Base-by-base conservation (phyloP, 352 stramenopile genomes). In the Globisporangium cystogenes region DNA sequence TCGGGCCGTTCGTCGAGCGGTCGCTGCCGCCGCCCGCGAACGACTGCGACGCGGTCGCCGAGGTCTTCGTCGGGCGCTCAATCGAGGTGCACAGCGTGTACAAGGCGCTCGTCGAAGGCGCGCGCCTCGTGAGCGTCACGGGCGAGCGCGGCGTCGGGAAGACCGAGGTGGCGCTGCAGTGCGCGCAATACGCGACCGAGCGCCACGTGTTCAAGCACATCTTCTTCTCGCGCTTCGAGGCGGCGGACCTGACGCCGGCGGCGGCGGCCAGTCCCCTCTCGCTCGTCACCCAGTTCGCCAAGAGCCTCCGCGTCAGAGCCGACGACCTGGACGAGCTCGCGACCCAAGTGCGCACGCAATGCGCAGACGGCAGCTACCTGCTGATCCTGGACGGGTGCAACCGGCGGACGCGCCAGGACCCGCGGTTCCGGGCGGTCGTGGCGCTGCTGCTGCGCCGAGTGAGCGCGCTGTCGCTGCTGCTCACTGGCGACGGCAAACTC, bases 301-400 rank as follows among this genome's bases (percentile, higher is more conserved):
- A 83, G 50, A 60, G 61, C 23, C 46, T 85, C 8, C 48, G 62
- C n/a, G 49, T 59, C n/a, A 46, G 44, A 15, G 43, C 29, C 4
- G 51, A 59, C n/a, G 67, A 60, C 15, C 26, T 76, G 0, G 69
- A 82, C 29, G 65, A 80, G 21, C 60, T 90, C 16, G 76, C 74
- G 29, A 75, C 87, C 21, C 57, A 60, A 42, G 72, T 86, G 27
- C 76, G 82, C 3, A 58, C 76, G 26, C 64, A 66, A 33, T 86
- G 65, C 20, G 60, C 61, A 4, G 68, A 37, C 18, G 46, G 46
- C 11, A 75, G 55, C 18, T 89, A 82, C 35, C 47, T 93, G 31
- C 65, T 95, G 21, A 74, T 95, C 21, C 48, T 95, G 12, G 84
- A 95, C 39, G 84, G 84, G 6, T 95, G 78, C 53, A 87, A 90